A percentile compares a stretch with the other conserved stretches of the same genome.
Evolutionary conservation across 192 early-diverging fungal genomes (phyloP).

Genomic region (Backusella circina): DNA sequence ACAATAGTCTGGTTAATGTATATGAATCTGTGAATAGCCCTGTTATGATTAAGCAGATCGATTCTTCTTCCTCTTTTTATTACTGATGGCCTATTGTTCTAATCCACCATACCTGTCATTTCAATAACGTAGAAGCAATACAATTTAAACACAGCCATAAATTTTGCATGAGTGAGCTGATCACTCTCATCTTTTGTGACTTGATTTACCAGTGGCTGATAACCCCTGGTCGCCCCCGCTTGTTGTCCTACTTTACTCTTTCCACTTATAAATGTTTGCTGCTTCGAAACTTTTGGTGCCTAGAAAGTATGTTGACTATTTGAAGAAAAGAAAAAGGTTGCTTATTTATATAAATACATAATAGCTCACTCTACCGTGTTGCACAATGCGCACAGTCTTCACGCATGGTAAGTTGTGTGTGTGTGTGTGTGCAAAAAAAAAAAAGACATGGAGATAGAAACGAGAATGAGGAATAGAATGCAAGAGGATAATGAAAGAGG

Average conservation of each 20-base stretch:
- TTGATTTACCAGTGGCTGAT: background rate
- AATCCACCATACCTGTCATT: too few species aligned
- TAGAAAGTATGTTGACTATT: background rate
- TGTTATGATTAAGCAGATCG: too few species aligned
- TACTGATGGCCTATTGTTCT: too few species aligned
- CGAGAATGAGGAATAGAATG: background rate
- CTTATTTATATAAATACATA: background rate
- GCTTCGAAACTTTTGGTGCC: background rate
- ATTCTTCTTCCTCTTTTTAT: too few species aligned
- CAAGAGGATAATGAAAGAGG: background rate
- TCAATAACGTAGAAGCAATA: background rate
- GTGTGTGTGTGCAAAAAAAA: too few species aligned
- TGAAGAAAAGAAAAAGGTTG: background rate
- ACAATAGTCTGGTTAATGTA: too few species aligned
- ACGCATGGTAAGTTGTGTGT: constrained; percentile 4
- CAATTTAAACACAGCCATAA: background rate
- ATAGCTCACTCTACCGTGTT: background rate
- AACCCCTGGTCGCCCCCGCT: background rate
- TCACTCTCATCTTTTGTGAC: background rate
- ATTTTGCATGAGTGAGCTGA: background rate
- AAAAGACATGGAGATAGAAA: too few species aligned
- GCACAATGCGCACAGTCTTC: constrained; percentile 1
- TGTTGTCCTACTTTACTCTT: background rate
- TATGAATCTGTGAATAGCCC: too few species aligned
- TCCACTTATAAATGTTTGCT: background rate